A percentile compares a stretch with the other conserved stretches of the same genome.
Evolutionary conservation across 2,329 filamentous ascomycete species (phyloP).

Genomic region (Venturia aucupariae): DNA sequence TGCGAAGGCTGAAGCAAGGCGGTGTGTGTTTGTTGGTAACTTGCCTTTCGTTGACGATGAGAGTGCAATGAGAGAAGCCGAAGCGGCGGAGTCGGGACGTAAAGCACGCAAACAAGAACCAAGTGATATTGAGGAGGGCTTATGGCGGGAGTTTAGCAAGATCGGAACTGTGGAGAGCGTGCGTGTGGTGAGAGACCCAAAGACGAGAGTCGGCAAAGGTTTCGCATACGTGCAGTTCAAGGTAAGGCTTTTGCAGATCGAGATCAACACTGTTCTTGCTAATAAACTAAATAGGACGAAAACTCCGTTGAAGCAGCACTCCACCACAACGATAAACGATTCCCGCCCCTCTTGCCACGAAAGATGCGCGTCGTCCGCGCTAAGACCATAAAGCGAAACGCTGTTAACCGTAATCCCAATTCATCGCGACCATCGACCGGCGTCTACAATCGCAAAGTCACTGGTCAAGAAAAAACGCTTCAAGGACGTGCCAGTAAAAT

Average conservation of each 20-base stretch:
- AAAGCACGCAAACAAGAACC: slow-evolving; percentile 62
- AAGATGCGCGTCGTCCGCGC: slow-evolving; percentile 78
- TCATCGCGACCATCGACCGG: slow-evolving; percentile 16
- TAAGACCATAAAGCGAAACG: slow-evolving; percentile 49
- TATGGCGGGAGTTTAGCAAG: slow-evolving; percentile 73
- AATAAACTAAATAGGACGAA: slow-evolving; percentile 47
- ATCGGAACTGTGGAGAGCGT: slow-evolving; percentile 85
- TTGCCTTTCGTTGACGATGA: slow-evolving; percentile 94
- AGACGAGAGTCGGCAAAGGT: slow-evolving; percentile 89
- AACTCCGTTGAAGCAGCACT: slow-evolving; percentile 89
- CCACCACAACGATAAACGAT: slow-evolving; percentile 81
- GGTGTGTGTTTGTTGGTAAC: slow-evolving; percentile 94
- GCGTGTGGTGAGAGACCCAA: slow-evolving; percentile 78
- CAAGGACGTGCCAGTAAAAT: slow-evolving; percentile 67
- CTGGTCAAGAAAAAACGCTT: slow-evolving; percentile 59
- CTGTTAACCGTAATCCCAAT: slow-evolving; percentile 20
- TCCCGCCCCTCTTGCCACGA: slow-evolving; percentile 86
- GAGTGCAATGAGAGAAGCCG: slow-evolving; percentile 51
- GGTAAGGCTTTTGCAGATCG: slow-evolving; percentile 32
- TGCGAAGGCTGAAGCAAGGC: slow-evolving; percentile 67
- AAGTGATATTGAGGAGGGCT: slow-evolving; percentile 83
- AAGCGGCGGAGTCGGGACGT: slow-evolving; percentile 56
- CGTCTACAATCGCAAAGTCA: slow-evolving; percentile 60
- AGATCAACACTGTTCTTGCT: background rate
- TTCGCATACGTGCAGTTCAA: slow-evolving; percentile 97